Conservation (phyloP, 345 rosid species). For the Euclidium syriacum region DNA sequence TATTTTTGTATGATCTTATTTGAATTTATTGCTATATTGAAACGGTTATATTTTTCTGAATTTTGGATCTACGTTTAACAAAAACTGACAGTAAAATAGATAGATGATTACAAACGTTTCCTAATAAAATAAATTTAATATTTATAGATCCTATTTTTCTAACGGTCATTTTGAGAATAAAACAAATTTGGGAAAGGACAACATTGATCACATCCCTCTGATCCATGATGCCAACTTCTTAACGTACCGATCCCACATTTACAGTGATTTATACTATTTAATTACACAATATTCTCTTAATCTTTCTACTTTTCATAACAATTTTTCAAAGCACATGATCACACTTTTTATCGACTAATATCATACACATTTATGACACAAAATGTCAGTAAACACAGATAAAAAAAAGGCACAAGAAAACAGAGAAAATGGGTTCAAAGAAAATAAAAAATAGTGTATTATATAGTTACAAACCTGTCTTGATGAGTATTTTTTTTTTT, state of each 20-base stretch:
- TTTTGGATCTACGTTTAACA: not conserved
- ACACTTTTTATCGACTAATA: not conserved
- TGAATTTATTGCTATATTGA: not conserved
- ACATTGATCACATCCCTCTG: conserved; percentile 15
- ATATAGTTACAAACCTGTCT: conserved; percentile 27
- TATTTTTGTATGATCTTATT: not conserved
- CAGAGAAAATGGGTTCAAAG: not conserved
- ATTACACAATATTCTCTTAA: not conserved
- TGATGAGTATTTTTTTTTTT: conserved; percentile 14
- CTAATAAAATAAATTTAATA: not conserved
- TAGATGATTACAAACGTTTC: not conserved
- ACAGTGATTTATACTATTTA: not conserved
- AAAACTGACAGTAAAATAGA: no score
- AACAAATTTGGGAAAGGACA: conserved; percentile 1
- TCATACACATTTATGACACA: not conserved
- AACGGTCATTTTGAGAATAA: conserved; percentile 13
- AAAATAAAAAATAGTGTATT: not conserved
- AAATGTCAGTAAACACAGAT: not conserved
- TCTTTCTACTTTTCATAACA: not conserved
- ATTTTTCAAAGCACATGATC: not conserved
- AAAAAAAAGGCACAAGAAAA: not conserved
- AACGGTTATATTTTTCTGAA: not conserved
- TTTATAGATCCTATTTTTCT: not conserved
- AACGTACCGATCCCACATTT: conserved; percentile 4
- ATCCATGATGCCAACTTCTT: not conserved